Evolutionary conservation across 1,139 yeast species (phyloP), one percentile per base, ranked within the genome.

Genomic region (Sugiyamaella castrensis): DNA sequence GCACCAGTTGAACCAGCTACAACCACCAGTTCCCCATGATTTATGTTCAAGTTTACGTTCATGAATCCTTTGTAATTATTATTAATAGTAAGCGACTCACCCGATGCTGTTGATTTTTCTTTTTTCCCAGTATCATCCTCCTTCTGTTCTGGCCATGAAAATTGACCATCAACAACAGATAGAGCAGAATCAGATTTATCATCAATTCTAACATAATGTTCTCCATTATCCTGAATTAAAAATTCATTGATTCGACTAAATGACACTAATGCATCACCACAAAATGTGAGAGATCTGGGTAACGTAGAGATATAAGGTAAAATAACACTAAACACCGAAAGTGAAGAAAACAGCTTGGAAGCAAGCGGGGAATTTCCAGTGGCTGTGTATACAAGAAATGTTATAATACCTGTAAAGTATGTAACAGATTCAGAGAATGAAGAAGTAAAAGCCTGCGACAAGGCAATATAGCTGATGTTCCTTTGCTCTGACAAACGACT

Each of bases 341-440:
- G 71, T 9, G 95, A 82, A 0, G 95, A 77, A 63, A 87, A 88
- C 19, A 87, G 77, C 30, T 74, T 68, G 2, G 86, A 87, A 1
- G 92, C 81, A 50, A 72, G 70, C 54, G 78, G 74, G 15, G 62
- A 64, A 28, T 71, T 65, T 44, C 72, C 65, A 4, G 81, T 68
- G 37, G 76, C 81, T 59, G 81, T 82, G 56, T 85, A 69, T 0
- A 81, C 82, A 57, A 86, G 75, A 59, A 87, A 87, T 0, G 95
- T 76, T 6, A 80, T 71, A 76, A 83, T 75, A 1, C 91, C 82
- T 0, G 87, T 77, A 53, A 84, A 67, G 33, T 75, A 71, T 0
- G 91, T 82, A 50, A 84, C 69, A 1, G 81, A 72, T 1, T 87
- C 81, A 39, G 79, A 70, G 46, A 81, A 67, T 39, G 80, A 70